Evolutionary conservation across 2,329 filamentous ascomycete genomes (phyloP).

Genomic region (Grosmannia penicillata): DNA sequence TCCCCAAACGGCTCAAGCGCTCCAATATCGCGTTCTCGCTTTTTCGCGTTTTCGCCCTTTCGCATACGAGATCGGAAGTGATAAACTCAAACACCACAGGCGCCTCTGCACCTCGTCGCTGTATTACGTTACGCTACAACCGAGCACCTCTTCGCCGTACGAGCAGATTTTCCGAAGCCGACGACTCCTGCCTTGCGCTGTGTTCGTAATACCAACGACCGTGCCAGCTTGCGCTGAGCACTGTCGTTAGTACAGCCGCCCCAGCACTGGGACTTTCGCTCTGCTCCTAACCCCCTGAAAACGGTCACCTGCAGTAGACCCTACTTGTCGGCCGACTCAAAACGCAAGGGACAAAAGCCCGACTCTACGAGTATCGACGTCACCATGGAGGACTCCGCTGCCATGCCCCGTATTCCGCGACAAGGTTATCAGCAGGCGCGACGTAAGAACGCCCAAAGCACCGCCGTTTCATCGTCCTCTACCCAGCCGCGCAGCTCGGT

Average conservation of each 20-base stretch:
- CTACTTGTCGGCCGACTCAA: not conserved
- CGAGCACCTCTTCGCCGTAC: no score
- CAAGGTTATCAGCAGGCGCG: constrained; percentile 17
- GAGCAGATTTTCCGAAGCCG: no score
- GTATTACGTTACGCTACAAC: no score
- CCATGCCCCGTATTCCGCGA: constrained; percentile 15
- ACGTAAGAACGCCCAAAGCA: constrained; percentile 14
- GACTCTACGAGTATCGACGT: no score
- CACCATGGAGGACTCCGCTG: constrained; percentile 9
- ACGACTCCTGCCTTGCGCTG: no score
- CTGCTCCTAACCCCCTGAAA: not conserved
- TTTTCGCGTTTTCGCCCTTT: no score
- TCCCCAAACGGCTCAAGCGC: no score
- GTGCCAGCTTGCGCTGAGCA: constrained; percentile 1
- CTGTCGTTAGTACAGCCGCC: not conserved
- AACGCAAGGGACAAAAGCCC: not conserved
- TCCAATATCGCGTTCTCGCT: no score
- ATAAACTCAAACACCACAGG: no score
- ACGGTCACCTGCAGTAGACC: not conserved
- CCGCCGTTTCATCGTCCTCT: constrained; percentile 12
- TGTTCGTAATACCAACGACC: no score
- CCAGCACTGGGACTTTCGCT: not conserved
- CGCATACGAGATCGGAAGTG: no score
- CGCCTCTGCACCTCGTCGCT: no score
- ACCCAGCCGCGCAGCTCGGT: constrained; percentile 11